Conservation (phyloP, 345 rosid genomes). For the Geranium rotundifolium region DNA sequence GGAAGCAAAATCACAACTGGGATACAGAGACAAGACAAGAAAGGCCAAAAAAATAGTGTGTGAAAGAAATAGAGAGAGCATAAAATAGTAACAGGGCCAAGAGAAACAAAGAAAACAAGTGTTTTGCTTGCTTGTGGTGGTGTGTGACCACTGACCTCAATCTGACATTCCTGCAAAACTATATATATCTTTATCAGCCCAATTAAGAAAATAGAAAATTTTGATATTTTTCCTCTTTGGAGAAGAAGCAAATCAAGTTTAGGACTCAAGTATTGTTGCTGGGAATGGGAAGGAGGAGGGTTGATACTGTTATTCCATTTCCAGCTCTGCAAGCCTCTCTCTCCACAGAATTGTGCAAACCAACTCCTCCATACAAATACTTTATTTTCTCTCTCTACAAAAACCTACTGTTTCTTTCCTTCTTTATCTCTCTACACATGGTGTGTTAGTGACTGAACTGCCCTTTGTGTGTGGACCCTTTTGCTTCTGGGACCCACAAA, state of each 20-base stretch:
- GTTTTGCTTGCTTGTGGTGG: background rate
- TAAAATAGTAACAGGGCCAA: conserved; percentile 11
- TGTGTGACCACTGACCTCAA: conserved; percentile 14
- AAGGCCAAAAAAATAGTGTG: conserved; percentile 2
- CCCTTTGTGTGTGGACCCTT: background rate
- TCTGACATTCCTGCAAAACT: conserved; percentile 24
- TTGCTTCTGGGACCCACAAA: background rate
- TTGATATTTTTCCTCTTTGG: background rate
- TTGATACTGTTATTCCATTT: conserved; percentile 7
- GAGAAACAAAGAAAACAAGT: conserved; percentile 4
- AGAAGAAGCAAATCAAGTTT: background rate
- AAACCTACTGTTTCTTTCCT: background rate
- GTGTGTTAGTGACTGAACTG: conserved; percentile 1
- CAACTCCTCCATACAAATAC: background rate
- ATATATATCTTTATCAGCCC: conserved; percentile 1
- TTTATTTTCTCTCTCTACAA: background rate
- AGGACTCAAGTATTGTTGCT: conserved; percentile 9
- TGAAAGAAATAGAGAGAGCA: conserved; percentile 10
- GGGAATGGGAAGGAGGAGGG: conserved; percentile 6
- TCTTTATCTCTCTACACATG: background rate
- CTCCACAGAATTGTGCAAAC: background rate
- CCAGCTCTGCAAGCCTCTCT: conserved; percentile 14
- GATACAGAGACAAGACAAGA: conserved; percentile 10
- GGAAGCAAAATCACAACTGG: conserved; percentile 20
- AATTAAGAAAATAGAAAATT: conserved; percentile 1